A percentile compares a stretch with the other conserved stretches of the same genome.
phyloP scores from a whole-genome alignment of 202 grass and related monocot genomes.

The Tripidium arundinaceum region DNA sequence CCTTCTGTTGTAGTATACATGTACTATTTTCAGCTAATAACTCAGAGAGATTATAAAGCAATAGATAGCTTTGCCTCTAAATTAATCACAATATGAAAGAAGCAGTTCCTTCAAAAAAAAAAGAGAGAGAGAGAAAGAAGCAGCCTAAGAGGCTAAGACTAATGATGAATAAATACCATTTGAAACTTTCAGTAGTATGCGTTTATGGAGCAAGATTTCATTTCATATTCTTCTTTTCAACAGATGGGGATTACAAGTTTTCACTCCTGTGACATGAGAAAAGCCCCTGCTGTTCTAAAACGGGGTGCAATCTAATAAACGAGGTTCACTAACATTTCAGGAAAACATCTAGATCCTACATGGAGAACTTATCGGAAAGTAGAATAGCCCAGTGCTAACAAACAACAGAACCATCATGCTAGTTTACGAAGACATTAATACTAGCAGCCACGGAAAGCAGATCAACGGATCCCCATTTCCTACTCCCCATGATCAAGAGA shows the following conservation, averaged over 20 bases:
- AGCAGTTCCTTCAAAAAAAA: background rate
- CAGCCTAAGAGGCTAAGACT: background rate
- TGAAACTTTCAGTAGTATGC: background rate
- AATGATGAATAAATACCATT: background rate
- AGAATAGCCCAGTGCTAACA: background rate
- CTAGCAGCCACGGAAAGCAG: background rate
- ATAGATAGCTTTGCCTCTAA: background rate
- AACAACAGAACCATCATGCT: background rate
- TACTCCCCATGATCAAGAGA: background rate
- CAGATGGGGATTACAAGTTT: background rate
- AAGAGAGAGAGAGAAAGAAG: background rate
- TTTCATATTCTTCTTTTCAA: background rate
- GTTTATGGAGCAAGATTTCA: background rate
- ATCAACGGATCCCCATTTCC: background rate
- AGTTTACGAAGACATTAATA: background rate
- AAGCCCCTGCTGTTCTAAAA: background rate
- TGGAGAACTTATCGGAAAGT: background rate
- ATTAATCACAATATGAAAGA: background rate
- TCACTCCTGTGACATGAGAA: background rate
- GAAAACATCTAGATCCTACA: background rate
- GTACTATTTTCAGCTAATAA: background rate
- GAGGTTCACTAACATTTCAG: background rate
- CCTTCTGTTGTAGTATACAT: conserved; percentile 1
- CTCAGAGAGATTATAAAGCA: background rate
- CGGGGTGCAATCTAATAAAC: background rate